Evolutionary conservation across 1,284 basidiomycete species (phyloP).

Genomic region (Boletus hoseneyae): DNA sequence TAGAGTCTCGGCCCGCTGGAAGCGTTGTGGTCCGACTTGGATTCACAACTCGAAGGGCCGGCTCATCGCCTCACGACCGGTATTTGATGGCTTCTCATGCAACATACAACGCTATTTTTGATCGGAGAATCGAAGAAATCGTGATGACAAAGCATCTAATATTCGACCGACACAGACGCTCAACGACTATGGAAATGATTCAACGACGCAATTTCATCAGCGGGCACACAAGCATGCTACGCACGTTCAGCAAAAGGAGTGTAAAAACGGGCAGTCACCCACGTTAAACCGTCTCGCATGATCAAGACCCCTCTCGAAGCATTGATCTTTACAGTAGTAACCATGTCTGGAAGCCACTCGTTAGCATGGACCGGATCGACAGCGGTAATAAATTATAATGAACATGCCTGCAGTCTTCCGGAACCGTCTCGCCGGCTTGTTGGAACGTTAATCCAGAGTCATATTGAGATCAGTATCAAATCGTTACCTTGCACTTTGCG

Average conservation of each 20-base stretch:
- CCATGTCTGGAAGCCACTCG: slow-evolving; percentile 6
- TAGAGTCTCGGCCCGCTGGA: too few species aligned
- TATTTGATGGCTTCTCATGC: too few species aligned
- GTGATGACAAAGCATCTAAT: too few species aligned
- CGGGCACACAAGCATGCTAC: slow-evolving; percentile 11
- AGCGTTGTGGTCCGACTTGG: too few species aligned
- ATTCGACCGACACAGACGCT: too few species aligned
- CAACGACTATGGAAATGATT: not conserved
- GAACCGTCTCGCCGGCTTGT: not conserved
- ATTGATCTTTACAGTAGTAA: slow-evolving; percentile 13
- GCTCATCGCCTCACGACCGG: too few species aligned
- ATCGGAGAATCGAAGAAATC: too few species aligned
- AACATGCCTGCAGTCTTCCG: slow-evolving; percentile 12
- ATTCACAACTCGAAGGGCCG: too few species aligned
- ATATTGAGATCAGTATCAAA: not conserved
- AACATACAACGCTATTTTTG: too few species aligned
- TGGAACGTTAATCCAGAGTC: not conserved
- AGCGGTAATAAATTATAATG: too few species aligned
- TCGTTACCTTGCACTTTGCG: slow-evolving; percentile 9
- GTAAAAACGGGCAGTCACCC: not conserved
- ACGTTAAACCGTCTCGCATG: slow-evolving; percentile 16
- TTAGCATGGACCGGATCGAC: not conserved
- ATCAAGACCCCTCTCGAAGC: slow-evolving; percentile 8
- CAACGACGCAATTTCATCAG: slow-evolving; percentile 2
- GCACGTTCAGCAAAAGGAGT: not conserved